A percentile compares a stretch with the other conserved stretches of the same genome.
phyloP scores from a whole-genome alignment of 1,139 yeast species.

The Blastobotrys proliferans region DNA sequence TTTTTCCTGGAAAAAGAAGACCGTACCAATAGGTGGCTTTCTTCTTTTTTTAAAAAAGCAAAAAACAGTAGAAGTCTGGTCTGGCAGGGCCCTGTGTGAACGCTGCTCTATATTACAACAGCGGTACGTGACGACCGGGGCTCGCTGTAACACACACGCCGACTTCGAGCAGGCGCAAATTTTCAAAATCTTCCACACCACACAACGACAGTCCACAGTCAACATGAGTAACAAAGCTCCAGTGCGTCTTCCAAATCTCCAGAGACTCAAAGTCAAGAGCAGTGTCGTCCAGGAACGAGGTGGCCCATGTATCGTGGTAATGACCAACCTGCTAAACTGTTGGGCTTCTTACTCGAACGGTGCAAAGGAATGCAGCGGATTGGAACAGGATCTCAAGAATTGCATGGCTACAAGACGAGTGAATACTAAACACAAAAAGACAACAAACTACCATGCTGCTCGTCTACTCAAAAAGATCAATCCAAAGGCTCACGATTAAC shows the following conservation, averaged over 20 bases:
- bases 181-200: not conserved
- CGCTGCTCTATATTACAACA: too few relatives aligned
- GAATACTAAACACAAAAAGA: constrained; percentile 41
- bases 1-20: too few relatives aligned
- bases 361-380: constrained; percentile 54
- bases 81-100: too few relatives aligned
- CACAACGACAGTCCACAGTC: not conserved
- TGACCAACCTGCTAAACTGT: constrained; percentile 85
- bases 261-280: constrained; percentile 67
- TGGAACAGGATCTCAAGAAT: constrained; percentile 54
- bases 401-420: constrained; percentile 45
- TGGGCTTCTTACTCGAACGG: constrained; percentile 92
- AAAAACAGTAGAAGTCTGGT: too few relatives aligned
- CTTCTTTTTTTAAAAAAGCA: too few relatives aligned
- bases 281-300: constrained; percentile 54
- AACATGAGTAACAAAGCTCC: constrained; percentile 19
- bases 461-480: constrained; percentile 75
- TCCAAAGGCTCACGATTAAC: constrained; percentile 67
- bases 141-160: too few relatives aligned
- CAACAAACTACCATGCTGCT: constrained; percentile 79
- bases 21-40: too few relatives aligned
- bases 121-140: not conserved
- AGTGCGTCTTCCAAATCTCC: constrained; percentile 69
- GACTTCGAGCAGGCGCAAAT: not conserved
- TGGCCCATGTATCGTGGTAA: constrained; percentile 71